Percentiles rank a stretch among this genome's conserved stretches.
Evolutionary conservation across 495 filamentous ascomycete genomes (phyloP).

Genomic region (Lasiosphaeria ovina): DNA sequence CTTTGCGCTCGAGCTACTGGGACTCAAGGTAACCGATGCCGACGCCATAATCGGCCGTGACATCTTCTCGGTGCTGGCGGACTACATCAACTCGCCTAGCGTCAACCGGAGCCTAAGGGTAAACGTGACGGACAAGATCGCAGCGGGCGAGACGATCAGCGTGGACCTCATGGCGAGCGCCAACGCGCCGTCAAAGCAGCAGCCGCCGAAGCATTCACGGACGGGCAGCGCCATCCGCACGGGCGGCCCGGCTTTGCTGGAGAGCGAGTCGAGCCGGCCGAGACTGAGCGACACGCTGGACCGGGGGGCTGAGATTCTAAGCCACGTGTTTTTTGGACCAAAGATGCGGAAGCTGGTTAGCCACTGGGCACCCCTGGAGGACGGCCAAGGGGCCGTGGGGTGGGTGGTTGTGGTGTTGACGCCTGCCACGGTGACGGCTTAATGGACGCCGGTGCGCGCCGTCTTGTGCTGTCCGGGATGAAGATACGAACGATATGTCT

Average conservation of each 20-base stretch:
- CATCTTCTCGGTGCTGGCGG: slow-evolving; percentile 49
- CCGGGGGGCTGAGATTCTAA: slow-evolving; percentile 24
- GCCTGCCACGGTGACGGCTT: slow-evolving; percentile 16
- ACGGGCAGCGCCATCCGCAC: slow-evolving; percentile 13
- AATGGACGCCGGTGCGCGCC: neutral
- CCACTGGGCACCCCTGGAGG: slow-evolving; percentile 56
- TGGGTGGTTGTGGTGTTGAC: slow-evolving; percentile 48
- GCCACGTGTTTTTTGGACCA: slow-evolving; percentile 19
- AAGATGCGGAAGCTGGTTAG: slow-evolving; percentile 45
- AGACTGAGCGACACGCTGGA: slow-evolving; percentile 30
- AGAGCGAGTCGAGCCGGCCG: neutral
- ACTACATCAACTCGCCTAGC: slow-evolving; percentile 36
- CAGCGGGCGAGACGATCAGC: slow-evolving; percentile 39
- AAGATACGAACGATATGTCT: neutral
- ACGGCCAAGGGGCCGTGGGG: slow-evolving; percentile 43
- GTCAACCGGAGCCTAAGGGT: slow-evolving; percentile 34
- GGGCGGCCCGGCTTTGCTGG: neutral
- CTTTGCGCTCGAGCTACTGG: slow-evolving; percentile 40
- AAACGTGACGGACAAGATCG: slow-evolving; percentile 38
- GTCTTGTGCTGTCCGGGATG: neutral
- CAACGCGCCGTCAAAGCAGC: slow-evolving; percentile 2
- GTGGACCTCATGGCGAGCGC: slow-evolving; percentile 34
- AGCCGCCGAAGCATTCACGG: slow-evolving; percentile 10
- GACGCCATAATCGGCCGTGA: slow-evolving; percentile 43
- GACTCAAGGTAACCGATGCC: slow-evolving; percentile 34